Base-by-base conservation (phyloP, 192 early-diverging fungal genomes). In the Chytriomyces hyalinus region DNA sequence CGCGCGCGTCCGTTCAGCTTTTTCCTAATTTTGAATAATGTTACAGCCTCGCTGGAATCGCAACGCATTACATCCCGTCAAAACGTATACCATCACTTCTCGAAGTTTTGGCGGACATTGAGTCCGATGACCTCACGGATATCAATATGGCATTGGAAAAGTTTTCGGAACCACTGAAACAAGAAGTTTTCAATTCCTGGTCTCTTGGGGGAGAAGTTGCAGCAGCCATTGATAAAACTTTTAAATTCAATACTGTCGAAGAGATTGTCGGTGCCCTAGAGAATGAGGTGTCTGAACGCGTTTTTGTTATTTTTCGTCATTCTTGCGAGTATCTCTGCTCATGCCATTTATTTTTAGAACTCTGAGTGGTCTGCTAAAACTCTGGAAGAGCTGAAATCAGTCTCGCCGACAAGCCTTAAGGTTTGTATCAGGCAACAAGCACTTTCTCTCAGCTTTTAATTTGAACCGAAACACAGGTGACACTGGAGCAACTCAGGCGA, bases 41-140 rank as follows among this genome's bases (percentile, higher is more conserved):
- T 46, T 26, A 0, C 28, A 22, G 5, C 57, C 84, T 91, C 73
- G 90, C 97, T 6, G 97, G 98, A 43, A 92, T 99, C 82, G 98
- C 94, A 28, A 97, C 98, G 44, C 97, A 99, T 83, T 98, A 90
- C 80, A 92, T 99, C 26, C 95, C 97, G 15, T 92, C 93, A 6
- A 90, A 91, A 73, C 91, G 96, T 8, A 78, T 98, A 49, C 87
- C 91, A 0, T 80, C 90, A 11, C 87, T 99, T 64, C 91, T 95
- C 80, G 83, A 92, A 69, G 90, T 93, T 6, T 81, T 99, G 67
- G 85, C 90, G 69, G 94, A 94, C 72, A 77, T 98, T 26, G 93
- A 93, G 50, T 87, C 92, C 5, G 80, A 87, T 45, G 92, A 95
- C 65, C 84, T 92, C 50, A 90, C 90, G 8, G 92, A 92, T 9